Evolutionary conservation across 805 yeast genomes (phyloP), one percentile per base, ranked within the genome.

Genomic region (Lipomyces anomalus): DNA sequence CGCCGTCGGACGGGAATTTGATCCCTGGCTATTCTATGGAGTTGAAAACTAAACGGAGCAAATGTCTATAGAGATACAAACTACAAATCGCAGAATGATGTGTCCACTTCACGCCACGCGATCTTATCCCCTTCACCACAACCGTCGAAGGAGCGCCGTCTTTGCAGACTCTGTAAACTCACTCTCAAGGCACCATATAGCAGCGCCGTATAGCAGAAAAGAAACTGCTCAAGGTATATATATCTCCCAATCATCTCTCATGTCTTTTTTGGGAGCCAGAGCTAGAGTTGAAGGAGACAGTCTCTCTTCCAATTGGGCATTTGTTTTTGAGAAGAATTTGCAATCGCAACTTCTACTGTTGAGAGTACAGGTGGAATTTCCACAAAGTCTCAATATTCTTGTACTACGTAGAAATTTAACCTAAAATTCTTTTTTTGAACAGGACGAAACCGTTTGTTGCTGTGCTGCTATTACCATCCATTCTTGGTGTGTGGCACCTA

Each of bases 121-220:
- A 4, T 43, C 47, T 47, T 47, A 47, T 2, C 47, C 40, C 18
- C 51, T 40, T 24, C 51, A n/a, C n/a, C n/a, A n/a, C n/a, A n/a
- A n/a, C n/a, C n/a, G n/a, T n/a, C n/a, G n/a, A n/a, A n/a, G n/a
- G n/a, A n/a, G n/a, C n/a, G n/a, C n/a, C n/a, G n/a, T n/a, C n/a
- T n/a, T n/a, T n/a, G n/a, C n/a, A n/a, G n/a, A n/a, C n/a, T n/a
- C n/a, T n/a, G n/a, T n/a, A n/a, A n/a, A n/a, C 51, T 28, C 51
- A 7, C 24, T 47, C 17, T 13, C 30, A 13, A 26, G 13, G 30
- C 37, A 18, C 37, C 23, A 16, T n/a, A 18, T 34, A 11, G 37
- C 16, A 11, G n/a, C n/a, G n/a, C n/a, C n/a, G n/a, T n/a, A n/a
- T n/a, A n/a, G n/a, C n/a, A n/a, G n/a, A n/a, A n/a, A 11, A 34